Evolutionary conservation across 116 monocot species (phyloP).

Genomic region (Trichopus zeylanicus): DNA sequence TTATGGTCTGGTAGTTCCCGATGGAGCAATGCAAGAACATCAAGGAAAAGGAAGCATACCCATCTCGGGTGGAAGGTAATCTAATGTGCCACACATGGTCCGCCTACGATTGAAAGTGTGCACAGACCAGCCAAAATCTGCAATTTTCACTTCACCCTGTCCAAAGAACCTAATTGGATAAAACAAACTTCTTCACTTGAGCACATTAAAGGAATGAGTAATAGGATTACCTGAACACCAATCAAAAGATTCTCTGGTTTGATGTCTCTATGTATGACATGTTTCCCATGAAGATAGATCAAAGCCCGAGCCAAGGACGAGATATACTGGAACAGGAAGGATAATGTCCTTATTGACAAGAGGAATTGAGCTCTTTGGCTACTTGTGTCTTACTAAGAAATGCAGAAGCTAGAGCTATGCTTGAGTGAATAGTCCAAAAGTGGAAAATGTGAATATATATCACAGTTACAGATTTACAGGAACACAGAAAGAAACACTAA

Average conservation of each 20-base stretch:
- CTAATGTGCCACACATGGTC: slow-evolving; percentile 96
- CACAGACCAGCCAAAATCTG: slow-evolving; percentile 99
- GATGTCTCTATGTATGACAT: slow-evolving; percentile 97
- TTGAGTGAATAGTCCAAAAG: no score
- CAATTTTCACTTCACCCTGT: slow-evolving; percentile 82
- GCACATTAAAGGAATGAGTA: neutral
- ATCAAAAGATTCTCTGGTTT: slow-evolving; percentile 95
- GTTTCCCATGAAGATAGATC: slow-evolving; percentile 88
- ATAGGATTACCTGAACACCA: slow-evolving; percentile 63
- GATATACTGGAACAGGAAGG: slow-evolving; percentile 40
- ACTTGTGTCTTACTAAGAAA: no score
- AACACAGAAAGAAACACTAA: no score
- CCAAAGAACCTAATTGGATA: neutral
- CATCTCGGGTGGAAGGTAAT: slow-evolving; percentile 95
- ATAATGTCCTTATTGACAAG: neutral
- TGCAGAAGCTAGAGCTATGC: neutral
- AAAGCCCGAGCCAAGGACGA: slow-evolving; percentile 59
- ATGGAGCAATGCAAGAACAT: no score
- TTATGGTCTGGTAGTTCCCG: no score
- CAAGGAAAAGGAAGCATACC: slow-evolving; percentile 5
- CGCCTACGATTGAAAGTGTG: slow-evolving; percentile 83
- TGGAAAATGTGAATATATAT: no score
- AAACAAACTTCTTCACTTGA: neutral
- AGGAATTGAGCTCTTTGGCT: no score
- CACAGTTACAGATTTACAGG: no score